Conservation (phyloP, 306 rosid species). For the Prunus mongolica region DNA sequence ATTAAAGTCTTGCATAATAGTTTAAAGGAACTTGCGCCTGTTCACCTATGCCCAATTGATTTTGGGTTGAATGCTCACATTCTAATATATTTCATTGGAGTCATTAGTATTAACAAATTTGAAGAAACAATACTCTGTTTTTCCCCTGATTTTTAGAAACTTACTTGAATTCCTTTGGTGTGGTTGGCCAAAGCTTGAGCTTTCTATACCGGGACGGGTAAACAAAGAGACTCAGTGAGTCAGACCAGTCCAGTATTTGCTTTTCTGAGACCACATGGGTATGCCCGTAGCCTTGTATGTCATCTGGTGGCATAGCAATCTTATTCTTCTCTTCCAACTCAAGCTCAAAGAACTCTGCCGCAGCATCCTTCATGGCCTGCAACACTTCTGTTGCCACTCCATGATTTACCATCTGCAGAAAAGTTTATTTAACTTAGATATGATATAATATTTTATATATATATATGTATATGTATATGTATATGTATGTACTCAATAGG, state of each 20-base stretch:
- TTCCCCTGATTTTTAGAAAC: neutral
- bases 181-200: conserved; percentile 30
- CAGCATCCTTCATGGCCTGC: conserved; percentile 11
- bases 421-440: too few relatives aligned
- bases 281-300: conserved; percentile 29
- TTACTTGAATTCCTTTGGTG: conserved; percentile 23
- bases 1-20: too few relatives aligned
- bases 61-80: too few relatives aligned
- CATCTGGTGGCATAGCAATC: conserved; percentile 18
- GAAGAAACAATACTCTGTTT: neutral
- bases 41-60: too few relatives aligned
- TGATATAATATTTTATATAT: too few relatives aligned
- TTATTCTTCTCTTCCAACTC: conserved; percentile 28
- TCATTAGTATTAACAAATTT: neutral
- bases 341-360: conserved; percentile 18
- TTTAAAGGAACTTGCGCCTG: too few relatives aligned
- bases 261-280: conserved; percentile 21
- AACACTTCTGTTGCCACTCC: conserved; percentile 18
- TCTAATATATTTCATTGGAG: too few relatives aligned
- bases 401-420: conserved; percentile 22
- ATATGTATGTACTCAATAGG: too few relatives aligned
- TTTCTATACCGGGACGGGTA: conserved; percentile 21
- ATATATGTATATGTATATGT: too few relatives aligned
- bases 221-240: neutral
- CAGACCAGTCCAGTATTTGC: conserved; percentile 34